Evolutionary conservation across 202 grass and related monocot genomes (phyloP).

Genomic region (Carex arenaria): DNA sequence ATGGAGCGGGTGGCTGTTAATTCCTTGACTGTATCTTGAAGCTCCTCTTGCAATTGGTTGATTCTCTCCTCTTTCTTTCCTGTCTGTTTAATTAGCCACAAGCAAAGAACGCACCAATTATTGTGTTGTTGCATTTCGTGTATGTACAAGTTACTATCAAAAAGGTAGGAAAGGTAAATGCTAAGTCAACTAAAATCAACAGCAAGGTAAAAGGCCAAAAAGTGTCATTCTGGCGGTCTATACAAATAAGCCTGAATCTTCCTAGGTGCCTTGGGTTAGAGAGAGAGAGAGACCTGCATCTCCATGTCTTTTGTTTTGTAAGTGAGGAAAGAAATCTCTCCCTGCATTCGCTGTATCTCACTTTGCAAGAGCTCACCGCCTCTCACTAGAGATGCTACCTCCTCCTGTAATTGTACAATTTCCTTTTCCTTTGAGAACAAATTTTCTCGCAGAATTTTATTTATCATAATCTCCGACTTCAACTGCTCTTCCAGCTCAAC

Average conservation of each 20-base stretch:
- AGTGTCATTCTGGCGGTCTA: background rate
- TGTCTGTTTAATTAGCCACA: conserved; percentile 27
- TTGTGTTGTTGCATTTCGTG: background rate
- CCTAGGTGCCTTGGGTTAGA: background rate
- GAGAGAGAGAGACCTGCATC: conserved; percentile 46
- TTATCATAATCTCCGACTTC: conserved; percentile 59
- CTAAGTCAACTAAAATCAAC: background rate
- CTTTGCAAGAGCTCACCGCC: conserved; percentile 45
- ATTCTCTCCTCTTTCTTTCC: conserved; percentile 60
- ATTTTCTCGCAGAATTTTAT: conserved; percentile 70
- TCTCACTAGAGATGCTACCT: conserved; percentile 52
- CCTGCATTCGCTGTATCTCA: conserved; percentile 63
- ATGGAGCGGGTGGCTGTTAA: conserved; percentile 42
- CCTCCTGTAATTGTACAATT: conserved; percentile 62
- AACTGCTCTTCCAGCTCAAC: conserved; percentile 53
- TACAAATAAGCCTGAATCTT: background rate
- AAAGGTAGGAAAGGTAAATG: background rate
- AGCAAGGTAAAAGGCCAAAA: background rate
- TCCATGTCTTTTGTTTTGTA: conserved; percentile 72
- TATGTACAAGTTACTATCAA: background rate
- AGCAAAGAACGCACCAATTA: background rate
- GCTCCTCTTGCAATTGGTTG: conserved; percentile 45
- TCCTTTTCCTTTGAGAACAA: conserved; percentile 61
- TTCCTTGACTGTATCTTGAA: conserved; percentile 54
- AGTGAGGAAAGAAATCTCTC: conserved; percentile 50